Conservation (phyloP, 140 eudicot species). For the Senecio squalidus region DNA sequence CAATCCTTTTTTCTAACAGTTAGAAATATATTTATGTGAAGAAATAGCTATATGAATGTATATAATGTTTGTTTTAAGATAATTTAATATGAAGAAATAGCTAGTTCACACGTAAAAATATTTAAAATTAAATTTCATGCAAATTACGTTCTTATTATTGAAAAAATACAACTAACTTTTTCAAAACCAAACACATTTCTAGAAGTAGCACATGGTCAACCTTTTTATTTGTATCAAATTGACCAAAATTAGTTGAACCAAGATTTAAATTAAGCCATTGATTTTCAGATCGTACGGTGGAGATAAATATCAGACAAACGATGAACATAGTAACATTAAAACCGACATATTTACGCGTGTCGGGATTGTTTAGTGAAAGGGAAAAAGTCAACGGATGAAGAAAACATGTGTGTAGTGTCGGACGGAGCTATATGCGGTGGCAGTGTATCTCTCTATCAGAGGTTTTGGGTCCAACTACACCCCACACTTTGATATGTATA, state of each 20-base stretch:
- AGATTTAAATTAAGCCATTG: not conserved
- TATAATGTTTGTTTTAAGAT: too few relatives aligned
- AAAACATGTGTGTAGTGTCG: constrained; percentile 5
- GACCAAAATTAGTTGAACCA: not conserved
- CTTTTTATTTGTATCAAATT: not conserved
- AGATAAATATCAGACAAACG: not conserved
- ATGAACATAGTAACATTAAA: not conserved
- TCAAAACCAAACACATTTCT: not conserved
- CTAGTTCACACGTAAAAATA: too few relatives aligned
- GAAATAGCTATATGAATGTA: too few relatives aligned
- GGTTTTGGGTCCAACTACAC: not conserved
- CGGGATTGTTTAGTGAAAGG: not conserved
- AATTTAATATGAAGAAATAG: too few relatives aligned
- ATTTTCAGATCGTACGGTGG: not conserved
- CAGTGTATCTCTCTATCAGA: not conserved
- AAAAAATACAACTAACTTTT: too few relatives aligned
- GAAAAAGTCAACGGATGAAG: constrained; percentile 4
- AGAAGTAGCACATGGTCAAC: not conserved
- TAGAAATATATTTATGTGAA: too few relatives aligned
- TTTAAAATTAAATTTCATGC: too few relatives aligned
- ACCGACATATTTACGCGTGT: not conserved
- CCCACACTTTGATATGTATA: too few relatives aligned
- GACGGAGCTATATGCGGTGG: constrained; percentile 11
- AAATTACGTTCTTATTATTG: too few relatives aligned
- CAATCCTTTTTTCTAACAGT: too few relatives aligned